Base-by-base conservation (phyloP, 2,329 filamentous ascomycete genomes). In the Pleomassaria siparia region DNA sequence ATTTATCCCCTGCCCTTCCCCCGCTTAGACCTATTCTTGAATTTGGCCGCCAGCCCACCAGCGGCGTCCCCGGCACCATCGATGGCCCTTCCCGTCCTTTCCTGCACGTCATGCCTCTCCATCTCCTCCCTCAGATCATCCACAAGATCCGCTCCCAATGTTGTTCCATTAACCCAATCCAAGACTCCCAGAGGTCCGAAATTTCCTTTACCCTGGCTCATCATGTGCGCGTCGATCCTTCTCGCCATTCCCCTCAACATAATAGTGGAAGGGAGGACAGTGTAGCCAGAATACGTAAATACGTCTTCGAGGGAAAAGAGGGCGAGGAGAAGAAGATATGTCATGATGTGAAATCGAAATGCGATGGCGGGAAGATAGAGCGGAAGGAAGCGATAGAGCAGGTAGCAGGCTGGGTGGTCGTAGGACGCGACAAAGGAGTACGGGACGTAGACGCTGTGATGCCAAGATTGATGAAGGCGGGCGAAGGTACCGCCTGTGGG, bases 311-410 rank as follows among this genome's bases (percentile, higher is more conserved):
- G 61, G 2, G 85, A 87, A 52, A 80, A 79, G 21, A 89, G 63
- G 0, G 79, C 76, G 13, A 84, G 74, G 53, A 88, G 80, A 10
- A 88, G 60, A 46, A 88, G 78, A 71, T 86, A 89, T 0, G 85
- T 88, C n/a, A 90, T 74, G 3, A 89, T 76, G 65, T 91, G 87
- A 28, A 85, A 83, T 8, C 84, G 83, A 32, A 89, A 75, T n/a
- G 80, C 55, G 16, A 84, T 70, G 1, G 85, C 80, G 1, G 87
- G 84, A 0, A 88, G 67, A 63, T 87, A 87, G 6, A 83, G 69
- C 0, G 87, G 87, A 1, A 87, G 48, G 62, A 87, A 83, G 40
- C 80, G 81, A 51, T 80, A 76, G 1, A 89, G 68, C 6, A 89
- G 70, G 40, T 86, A 80, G 1, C 83, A 79, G 0, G 83, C 53